Evolutionary conservation across 2,329 filamentous ascomycete species (phyloP), one percentile per base, ranked within the genome.

Genomic region (Mycogone perniciosa): DNA sequence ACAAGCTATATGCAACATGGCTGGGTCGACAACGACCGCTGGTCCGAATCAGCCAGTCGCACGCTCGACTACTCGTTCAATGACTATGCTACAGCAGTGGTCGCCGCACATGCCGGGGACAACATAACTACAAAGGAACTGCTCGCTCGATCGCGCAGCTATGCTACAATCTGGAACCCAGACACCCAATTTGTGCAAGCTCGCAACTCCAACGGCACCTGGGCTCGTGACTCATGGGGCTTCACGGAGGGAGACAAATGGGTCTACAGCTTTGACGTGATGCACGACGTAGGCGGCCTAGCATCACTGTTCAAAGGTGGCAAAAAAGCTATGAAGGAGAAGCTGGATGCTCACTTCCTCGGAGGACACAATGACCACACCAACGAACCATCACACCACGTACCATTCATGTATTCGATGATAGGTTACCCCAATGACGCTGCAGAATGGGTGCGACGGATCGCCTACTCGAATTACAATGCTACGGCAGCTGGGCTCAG

Each of bases 161-260:
- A 73, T 51, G 62, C 54, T 3, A 64, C 63, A 27, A 55, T 75
- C 37, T 76, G 70, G 68, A 73, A 76, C 53, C 54, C 62, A 29
- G 59, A 66, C 3, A 73, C 71, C 1, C 59, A 69, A 20, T 75
- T 75, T 56, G 76, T 76, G 73, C 68, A 73, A 54, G 69, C 73
- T 6, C 69, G 68, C 26, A 76, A 76, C 54, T 63, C 58, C 9
- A 76, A 76, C 54, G 71, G 72, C 6, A 67, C 69, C 1, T 76
- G 71, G 67, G 71, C 72, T 0, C 64, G 69, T 35, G 60, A 61
- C 2, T 65, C 66, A 2, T 72, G 71, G 64, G 73, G 73, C 31
- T 76, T 73, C 73, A 73, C 73, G 0, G 73, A 76, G 58, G 73
- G 73, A 10, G 71, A 76, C 54, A 66, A 72, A 44, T 75, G 72